A percentile compares a stretch with the other conserved stretches of the same genome.
Evolutionary conservation across 441 rosid genomes (phyloP).

Genomic region (Euphorbia schlechtendalii): DNA sequence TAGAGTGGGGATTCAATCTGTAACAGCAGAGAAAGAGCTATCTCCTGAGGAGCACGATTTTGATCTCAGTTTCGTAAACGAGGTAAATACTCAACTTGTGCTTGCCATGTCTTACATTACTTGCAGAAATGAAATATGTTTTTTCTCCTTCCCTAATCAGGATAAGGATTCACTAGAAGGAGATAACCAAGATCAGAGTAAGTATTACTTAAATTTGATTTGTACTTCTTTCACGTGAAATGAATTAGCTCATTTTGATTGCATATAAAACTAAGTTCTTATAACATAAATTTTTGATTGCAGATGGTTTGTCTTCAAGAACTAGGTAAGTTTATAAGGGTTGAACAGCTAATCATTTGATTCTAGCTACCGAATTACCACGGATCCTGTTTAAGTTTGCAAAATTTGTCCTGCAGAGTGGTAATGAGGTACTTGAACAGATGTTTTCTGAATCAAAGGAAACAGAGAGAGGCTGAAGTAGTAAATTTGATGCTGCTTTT

Average conservation of each 20-base stretch:
- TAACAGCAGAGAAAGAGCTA: constrained; percentile 25
- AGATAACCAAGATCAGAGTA: constrained; percentile 40
- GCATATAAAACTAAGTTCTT: constrained; percentile 4
- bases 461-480: constrained; percentile 41
- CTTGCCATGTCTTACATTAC: not conserved
- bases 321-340: constrained; percentile 40
- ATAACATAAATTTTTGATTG: constrained; percentile 20
- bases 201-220: constrained; percentile 19
- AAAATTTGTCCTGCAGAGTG: constrained; percentile 32
- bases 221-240: constrained; percentile 6
- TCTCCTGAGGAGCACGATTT: constrained; percentile 33
- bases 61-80: constrained; percentile 34
- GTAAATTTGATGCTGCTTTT: constrained; percentile 43
- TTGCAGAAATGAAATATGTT: not conserved
- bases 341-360: constrained; percentile 5
- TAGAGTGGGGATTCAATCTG: constrained; percentile 19
- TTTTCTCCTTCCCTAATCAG: constrained; percentile 29
- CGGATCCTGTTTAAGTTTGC: constrained; percentile 8
- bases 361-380: constrained; percentile 7
- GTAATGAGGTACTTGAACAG: constrained; percentile 41
- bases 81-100: constrained; percentile 31
- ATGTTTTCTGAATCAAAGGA: constrained; percentile 31
- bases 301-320: constrained; percentile 61
- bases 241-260: constrained; percentile 5
- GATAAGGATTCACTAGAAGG: constrained; percentile 32